Percentiles rank a stretch among this genome's conserved stretches.
Conservation (phyloP, 2,329 filamentous ascomycete genomes). For the Dactylellina parvicollis region DNA sequence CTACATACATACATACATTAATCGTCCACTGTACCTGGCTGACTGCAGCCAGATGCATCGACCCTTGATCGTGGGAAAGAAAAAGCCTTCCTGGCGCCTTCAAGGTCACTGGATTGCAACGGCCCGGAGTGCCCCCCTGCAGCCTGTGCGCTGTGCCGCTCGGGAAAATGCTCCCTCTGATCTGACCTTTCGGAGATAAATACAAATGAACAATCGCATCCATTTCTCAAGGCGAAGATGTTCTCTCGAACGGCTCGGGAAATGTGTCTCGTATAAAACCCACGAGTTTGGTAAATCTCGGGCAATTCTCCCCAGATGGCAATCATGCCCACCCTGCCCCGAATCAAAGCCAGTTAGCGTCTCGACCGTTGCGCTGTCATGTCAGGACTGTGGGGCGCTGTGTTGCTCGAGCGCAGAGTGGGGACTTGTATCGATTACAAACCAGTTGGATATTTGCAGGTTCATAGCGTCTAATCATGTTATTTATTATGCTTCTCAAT, state of each 20-base stretch:
- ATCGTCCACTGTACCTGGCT: too few relatives aligned
- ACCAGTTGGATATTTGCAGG: too few relatives aligned
- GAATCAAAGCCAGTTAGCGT: too few relatives aligned
- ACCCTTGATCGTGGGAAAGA: conserved; percentile 15
- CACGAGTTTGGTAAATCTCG: not conserved
- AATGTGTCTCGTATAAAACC: not conserved
- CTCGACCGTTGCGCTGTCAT: too few relatives aligned
- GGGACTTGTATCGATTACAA: too few relatives aligned
- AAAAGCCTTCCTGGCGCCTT: conserved; percentile 49
- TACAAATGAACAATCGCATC: not conserved
- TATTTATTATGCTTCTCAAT: too few relatives aligned
- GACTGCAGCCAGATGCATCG: conserved; percentile 20
- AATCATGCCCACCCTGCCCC: not conserved
- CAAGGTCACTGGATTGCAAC: conserved; percentile 45
- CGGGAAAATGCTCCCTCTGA: not conserved
- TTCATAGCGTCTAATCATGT: too few relatives aligned
- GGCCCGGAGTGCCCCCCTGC: conserved; percentile 38
- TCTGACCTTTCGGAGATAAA: conserved; percentile 8
- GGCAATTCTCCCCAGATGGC: not conserved
- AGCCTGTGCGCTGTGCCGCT: conserved; percentile 6
- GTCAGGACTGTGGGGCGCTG: too few relatives aligned
- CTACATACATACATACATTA: too few relatives aligned
- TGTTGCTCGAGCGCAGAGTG: too few relatives aligned
- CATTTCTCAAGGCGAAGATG: not conserved
- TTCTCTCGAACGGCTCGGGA: not conserved